Conservation (phyloP, 2,329 filamentous ascomycete genomes). For the Arthroderma sp. region DNA sequence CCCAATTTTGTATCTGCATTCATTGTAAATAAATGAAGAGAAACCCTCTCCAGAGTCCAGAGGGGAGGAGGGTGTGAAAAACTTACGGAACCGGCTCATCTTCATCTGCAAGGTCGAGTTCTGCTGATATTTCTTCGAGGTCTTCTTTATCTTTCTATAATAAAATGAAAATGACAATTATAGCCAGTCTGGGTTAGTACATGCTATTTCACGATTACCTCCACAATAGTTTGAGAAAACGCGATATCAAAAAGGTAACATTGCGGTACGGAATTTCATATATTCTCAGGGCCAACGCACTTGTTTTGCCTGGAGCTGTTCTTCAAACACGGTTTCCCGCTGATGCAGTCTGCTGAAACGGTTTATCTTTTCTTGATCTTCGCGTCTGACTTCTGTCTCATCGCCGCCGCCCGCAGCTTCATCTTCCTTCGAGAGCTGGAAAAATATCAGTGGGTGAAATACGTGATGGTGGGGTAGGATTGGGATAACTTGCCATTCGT, state of each 20-base stretch:
- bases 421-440: constrained; percentile 85
- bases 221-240: background rate
- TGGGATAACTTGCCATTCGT: constrained; percentile 42
- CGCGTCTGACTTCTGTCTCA: constrained; percentile 84
- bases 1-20: constrained; percentile 80
- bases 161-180: background rate
- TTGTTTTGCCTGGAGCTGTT: constrained; percentile 65
- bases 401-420: constrained; percentile 60
- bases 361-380: constrained; percentile 99
- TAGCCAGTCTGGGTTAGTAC: background rate
- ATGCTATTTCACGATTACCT: background rate
- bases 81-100: constrained; percentile 82
- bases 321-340: constrained; percentile 63
- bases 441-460: background rate
- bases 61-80: background rate
- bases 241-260: background rate
- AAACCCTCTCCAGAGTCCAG: background rate
- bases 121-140: constrained; percentile 77
- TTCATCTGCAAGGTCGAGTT: constrained; percentile 89
- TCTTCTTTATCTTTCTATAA: constrained; percentile 94
- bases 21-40: background rate
- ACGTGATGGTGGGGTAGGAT: background rate
- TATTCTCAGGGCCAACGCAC: constrained; percentile 36
- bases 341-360: constrained; percentile 90
- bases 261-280: background rate